Evolutionary conservation across 2,329 filamentous ascomycete genomes (phyloP).

Genomic region (Trichoderma brevicompactum): DNA sequence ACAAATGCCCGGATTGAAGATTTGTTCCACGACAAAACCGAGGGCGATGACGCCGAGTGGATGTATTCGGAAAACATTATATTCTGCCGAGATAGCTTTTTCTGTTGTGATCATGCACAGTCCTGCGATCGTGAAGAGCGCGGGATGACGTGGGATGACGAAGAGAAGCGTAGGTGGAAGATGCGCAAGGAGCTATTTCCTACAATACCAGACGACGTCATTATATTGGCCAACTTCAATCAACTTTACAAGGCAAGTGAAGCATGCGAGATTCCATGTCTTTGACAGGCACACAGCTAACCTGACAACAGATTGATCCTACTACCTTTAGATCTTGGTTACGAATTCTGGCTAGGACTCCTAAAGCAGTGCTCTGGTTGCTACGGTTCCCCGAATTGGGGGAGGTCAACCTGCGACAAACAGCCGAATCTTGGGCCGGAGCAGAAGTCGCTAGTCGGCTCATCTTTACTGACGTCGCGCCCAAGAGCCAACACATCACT

Average conservation of each 20-base stretch:
- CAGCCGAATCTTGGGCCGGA: slow-evolving; percentile 82
- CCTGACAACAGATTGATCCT: slow-evolving; percentile 76
- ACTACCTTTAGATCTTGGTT: slow-evolving; percentile 96
- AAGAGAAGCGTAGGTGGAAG: slow-evolving; percentile 80
- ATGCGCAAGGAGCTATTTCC: slow-evolving; percentile 96
- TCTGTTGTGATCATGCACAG: slow-evolving; percentile 96
- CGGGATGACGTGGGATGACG: slow-evolving; percentile 77
- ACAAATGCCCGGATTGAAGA: slow-evolving; percentile 76
- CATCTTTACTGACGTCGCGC: slow-evolving; percentile 94
- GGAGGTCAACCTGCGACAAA: slow-evolving; percentile 80
- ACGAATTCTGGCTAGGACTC: slow-evolving; percentile 81
- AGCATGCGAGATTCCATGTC: background rate
- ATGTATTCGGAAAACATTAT: slow-evolving; percentile 97
- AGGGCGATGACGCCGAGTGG: slow-evolving; percentile 76
- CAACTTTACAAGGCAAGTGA: slow-evolving; percentile 89
- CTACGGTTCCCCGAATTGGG: slow-evolving; percentile 95
- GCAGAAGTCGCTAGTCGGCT: slow-evolving; percentile 83
- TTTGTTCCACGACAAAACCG: slow-evolving; percentile 66
- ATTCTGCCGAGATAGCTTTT: slow-evolving; percentile 92
- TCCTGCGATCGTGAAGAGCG: slow-evolving; percentile 76
- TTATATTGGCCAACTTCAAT: slow-evolving; percentile 98
- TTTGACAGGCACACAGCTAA: background rate
- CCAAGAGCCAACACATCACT: slow-evolving; percentile 91
- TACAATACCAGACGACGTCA: slow-evolving; percentile 74
- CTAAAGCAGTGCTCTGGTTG: slow-evolving; percentile 91